phyloP scores from a whole-genome alignment of 805 yeast genomes.

The Ascoidea rubescens region DNA sequence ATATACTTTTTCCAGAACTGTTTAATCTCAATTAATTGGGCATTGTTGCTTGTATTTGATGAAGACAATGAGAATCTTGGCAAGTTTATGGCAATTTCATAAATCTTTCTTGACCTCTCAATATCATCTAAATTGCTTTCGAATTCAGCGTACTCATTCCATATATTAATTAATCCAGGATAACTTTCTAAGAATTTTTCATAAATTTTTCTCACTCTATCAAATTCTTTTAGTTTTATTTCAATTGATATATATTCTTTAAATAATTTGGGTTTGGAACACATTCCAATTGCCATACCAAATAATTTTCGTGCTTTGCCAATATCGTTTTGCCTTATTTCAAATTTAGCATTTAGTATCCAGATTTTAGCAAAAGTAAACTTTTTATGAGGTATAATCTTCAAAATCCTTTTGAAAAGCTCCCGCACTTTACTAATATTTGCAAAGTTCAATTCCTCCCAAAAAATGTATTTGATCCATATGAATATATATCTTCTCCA shows the following conservation, averaged over 20 bases:
- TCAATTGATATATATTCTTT: conserved; percentile 58
- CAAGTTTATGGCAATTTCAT: conserved; percentile 31
- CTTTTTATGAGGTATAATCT: conserved; percentile 37
- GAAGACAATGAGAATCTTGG: conserved; percentile 5
- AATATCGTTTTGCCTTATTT: conserved; percentile 45
- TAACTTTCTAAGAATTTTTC: conserved; percentile 46
- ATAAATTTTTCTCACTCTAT: conserved; percentile 60
- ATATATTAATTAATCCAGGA: conserved; percentile 26
- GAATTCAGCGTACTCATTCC: conserved; percentile 56
- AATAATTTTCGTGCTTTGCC: conserved; percentile 47
- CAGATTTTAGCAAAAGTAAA: conserved; percentile 67
- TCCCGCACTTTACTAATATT: conserved; percentile 32
- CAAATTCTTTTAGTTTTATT: conserved; percentile 58
- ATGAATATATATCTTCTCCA: conserved; percentile 65
- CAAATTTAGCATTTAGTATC: conserved; percentile 60
- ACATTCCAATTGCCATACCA: conserved; percentile 59
- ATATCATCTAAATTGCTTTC: conserved; percentile 57
- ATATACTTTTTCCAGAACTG: conserved; percentile 28
- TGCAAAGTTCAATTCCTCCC: conserved; percentile 36
- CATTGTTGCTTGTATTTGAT: conserved; percentile 14
- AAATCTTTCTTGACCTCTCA: conserved; percentile 54
- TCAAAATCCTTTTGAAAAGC: conserved; percentile 35
- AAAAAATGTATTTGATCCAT: conserved; percentile 54
- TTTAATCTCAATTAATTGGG: conserved; percentile 9
- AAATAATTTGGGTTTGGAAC: conserved; percentile 46